Evolutionary conservation across 2,329 filamentous ascomycete species (phyloP).

Genomic region (Penicillium expansum): DNA sequence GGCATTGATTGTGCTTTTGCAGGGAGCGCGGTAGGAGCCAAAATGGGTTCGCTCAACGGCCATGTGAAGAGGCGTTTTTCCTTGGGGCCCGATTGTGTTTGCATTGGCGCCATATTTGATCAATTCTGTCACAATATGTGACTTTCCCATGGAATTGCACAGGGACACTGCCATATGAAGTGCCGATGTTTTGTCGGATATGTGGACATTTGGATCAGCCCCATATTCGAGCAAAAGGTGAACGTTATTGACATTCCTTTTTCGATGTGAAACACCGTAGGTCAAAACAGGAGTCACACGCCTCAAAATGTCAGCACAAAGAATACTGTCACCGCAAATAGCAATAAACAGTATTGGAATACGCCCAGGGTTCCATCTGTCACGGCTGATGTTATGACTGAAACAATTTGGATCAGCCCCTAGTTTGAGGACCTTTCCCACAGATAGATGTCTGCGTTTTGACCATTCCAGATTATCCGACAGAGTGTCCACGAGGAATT

Average conservation of each 20-base stretch:
- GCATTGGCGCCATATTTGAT: background rate
- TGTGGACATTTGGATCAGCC: background rate
- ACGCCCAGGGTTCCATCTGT: background rate
- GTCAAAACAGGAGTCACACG: no score
- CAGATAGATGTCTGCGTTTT: background rate
- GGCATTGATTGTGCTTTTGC: background rate
- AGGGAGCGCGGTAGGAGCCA: accelerated
- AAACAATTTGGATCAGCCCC: background rate
- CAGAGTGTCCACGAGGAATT: background rate
- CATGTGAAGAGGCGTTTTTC: background rate
- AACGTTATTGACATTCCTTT: background rate
- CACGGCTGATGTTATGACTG: background rate
- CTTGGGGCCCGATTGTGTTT: background rate
- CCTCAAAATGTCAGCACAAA: background rate
- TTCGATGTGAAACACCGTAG: background rate
- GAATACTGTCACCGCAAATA: background rate
- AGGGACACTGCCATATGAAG: background rate
- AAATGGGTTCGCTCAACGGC: no score
- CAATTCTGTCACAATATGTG: background rate
- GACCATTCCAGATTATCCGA: background rate
- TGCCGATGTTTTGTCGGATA: background rate
- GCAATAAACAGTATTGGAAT: background rate
- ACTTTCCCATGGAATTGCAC: background rate
- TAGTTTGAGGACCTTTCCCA: background rate
- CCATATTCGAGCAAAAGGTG: background rate